Evolutionary conservation across 345 rosid species (phyloP).

Genomic region (Brassica incana): DNA sequence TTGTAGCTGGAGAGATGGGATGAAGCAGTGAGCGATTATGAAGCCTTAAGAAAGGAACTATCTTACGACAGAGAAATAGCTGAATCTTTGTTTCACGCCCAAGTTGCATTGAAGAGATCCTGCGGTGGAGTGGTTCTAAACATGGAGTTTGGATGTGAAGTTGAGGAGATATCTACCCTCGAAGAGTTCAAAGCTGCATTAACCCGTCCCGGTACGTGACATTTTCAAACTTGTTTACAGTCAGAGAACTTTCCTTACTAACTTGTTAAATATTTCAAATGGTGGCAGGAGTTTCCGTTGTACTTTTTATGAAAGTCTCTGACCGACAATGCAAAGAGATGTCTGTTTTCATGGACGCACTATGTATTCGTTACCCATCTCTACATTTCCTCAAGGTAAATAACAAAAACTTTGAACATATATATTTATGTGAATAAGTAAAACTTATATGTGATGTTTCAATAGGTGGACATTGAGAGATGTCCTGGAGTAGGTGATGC

Average conservation of each 20-base stretch:
- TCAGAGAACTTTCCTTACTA: not conserved
- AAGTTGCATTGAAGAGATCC: conserved; percentile 89
- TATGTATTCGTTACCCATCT: conserved; percentile 85
- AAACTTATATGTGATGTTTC: conserved; percentile 8
- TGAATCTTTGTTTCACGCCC: conserved; percentile 86
- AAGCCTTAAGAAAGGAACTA: conserved; percentile 72
- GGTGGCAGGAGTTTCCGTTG: conserved; percentile 71
- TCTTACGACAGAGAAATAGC: conserved; percentile 82
- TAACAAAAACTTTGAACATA: not conserved
- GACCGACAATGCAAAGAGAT: conserved; percentile 81
- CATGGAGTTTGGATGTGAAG: conserved; percentile 96
- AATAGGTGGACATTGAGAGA: conserved; percentile 74
- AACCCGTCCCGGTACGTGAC: conserved; percentile 63
- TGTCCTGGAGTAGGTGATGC: conserved; percentile 53
- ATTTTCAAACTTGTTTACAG: not conserved
- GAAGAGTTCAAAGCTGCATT: conserved; percentile 84
- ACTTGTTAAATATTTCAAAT: not conserved
- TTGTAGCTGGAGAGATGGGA: conserved; percentile 87
- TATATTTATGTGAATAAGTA: not conserved
- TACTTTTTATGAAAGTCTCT: conserved; percentile 61
- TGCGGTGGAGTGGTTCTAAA: conserved; percentile 87
- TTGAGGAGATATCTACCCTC: conserved; percentile 67
- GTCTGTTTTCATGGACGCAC: conserved; percentile 66
- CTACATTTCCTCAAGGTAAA: conserved; percentile 80
- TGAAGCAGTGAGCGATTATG: conserved; percentile 88